A percentile compares a stretch with the other conserved stretches of the same genome.
Conservation (phyloP, 2,329 filamentous ascomycete species). For the Trichoderma sp. region DNA sequence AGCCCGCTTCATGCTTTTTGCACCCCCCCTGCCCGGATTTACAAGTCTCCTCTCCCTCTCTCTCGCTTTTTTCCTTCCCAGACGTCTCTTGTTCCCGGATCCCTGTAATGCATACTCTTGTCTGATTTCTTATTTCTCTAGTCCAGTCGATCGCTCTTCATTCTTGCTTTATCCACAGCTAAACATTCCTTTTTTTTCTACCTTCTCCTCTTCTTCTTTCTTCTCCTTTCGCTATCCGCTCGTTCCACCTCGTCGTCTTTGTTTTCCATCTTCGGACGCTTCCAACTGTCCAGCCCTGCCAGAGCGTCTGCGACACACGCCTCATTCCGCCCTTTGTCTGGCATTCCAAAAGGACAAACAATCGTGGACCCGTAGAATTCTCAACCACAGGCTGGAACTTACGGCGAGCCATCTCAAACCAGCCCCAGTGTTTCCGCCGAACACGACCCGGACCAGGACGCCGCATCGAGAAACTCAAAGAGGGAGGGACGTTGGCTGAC, state of each 20-base stretch:
- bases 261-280: background rate
- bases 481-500: background rate
- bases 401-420: background rate
- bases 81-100: slow-evolving; percentile 8
- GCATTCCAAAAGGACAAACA: background rate
- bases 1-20: background rate
- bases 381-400: slow-evolving; percentile 13
- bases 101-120: slow-evolving; percentile 17
- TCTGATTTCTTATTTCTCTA: slow-evolving; percentile 27
- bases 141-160: slow-evolving; percentile 24
- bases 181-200: slow-evolving; percentile 8
- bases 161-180: slow-evolving; percentile 16
- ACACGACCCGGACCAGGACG: background rate
- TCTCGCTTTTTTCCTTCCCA: background rate
- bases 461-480: slow-evolving; percentile 3
- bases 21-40: background rate
- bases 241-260: slow-evolving; percentile 2
- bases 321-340: background rate
- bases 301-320: background rate
- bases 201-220: too few relatives aligned
- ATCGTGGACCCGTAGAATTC: slow-evolving; percentile 7
- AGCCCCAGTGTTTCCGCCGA: slow-evolving; percentile 15
- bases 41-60: background rate
- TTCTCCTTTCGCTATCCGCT: background rate
- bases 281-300: background rate